Evolutionary conservation across 495 filamentous ascomycete genomes (phyloP).

Genomic region (Collariella sp.): DNA sequence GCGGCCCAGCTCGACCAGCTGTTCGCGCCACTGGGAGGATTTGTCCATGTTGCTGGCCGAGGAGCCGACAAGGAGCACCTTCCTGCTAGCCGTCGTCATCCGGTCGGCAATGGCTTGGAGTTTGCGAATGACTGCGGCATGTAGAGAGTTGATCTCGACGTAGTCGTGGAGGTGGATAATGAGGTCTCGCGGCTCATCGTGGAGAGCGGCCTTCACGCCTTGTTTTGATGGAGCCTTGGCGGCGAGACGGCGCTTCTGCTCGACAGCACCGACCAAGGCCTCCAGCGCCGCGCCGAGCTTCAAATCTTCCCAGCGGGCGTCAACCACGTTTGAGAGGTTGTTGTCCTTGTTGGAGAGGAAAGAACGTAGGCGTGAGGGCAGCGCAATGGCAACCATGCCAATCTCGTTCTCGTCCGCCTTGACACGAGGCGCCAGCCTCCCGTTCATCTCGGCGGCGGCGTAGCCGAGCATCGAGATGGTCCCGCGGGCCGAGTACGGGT

Average conservation of each 20-base stretch:
- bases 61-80: conserved; percentile 67
- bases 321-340: background rate
- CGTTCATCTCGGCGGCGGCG: conserved; percentile 42
- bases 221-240: background rate
- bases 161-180: conserved; percentile 80
- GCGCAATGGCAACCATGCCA: conserved; percentile 16
- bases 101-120: conserved; percentile 64
- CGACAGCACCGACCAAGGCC: conserved; percentile 27
- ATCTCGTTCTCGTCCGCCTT: conserved; percentile 15
- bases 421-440: conserved; percentile 18
- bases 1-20: conserved; percentile 25
- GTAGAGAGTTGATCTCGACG: conserved; percentile 57
- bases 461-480: conserved; percentile 55
- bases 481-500: conserved; percentile 34
- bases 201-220: background rate
- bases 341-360: conserved; percentile 12
- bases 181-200: conserved; percentile 23
- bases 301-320: conserved; percentile 37
- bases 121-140: conserved; percentile 52
- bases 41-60: conserved; percentile 35
- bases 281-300: conserved; percentile 36
- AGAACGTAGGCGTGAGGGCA: conserved; percentile 20
- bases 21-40: conserved; percentile 25
- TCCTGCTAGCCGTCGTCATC: conserved; percentile 57
- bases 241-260: conserved; percentile 13